Evolutionary conservation across 2,329 filamentous ascomycete species (phyloP), one percentile per base, ranked within the genome.

Genomic region (Ophiocordyceps camponoti-leonardi): DNA sequence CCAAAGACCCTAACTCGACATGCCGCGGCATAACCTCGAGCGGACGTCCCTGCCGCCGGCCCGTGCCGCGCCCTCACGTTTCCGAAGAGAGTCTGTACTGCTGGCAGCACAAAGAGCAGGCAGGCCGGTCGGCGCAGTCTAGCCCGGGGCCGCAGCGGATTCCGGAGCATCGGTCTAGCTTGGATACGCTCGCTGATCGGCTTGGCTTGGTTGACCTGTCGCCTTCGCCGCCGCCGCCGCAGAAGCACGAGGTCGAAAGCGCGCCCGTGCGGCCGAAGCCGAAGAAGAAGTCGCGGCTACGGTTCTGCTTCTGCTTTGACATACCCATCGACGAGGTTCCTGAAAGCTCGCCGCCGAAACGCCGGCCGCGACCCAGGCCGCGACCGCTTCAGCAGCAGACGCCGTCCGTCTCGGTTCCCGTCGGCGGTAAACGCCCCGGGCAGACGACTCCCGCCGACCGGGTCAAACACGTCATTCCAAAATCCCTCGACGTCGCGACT

Each of bases 51-150:
- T 98, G 92, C 66, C 78, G 90, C 51, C 76, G 86, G 44, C 69
- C 80, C 6, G 67, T 94, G 33, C 68, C 73, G 19, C 57, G 43
- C 44, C 45, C 47, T 33, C 50, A 55, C 49, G 70, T 73, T 2
- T 64, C 67, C 47, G 71, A 76, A 43, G 72, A 77, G 49, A 69
- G 65, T n/a, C 73, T 81, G 44, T 95, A 87, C 65, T 96, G 90
- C 68, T 94, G 85, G 83, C 87, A 95, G 61, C 92, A 98, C 67
- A 88, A 85, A 59, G 86, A 92, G 47, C 92, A 98, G 62, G 86
- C 86, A 46, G 57, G 59, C 52, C 55, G 60, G 47, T 68, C 70
- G 10, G 59, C 68, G 2, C 60, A 59, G 41, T 69, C 68, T 18
- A 71, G 64, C 49, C 66, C 68, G 2, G 67, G 67, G 2, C 67